These are phyloP conservation scores for Chlamydomonas reinhardtii DNA, from an alignment of 163 green algal species.

Conservation along the genomic window DNA sequence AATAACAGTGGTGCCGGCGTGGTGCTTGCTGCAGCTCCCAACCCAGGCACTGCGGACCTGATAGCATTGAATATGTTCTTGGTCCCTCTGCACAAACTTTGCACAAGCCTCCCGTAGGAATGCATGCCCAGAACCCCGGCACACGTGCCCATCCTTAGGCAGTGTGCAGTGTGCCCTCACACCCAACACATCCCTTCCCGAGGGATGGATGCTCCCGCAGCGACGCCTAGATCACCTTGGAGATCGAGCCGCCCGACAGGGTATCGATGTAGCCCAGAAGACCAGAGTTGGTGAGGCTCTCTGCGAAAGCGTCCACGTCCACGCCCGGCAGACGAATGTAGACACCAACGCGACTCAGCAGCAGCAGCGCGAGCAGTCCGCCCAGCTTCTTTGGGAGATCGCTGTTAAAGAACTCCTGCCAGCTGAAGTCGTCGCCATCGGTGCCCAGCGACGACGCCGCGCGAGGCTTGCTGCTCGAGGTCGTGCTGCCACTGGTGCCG, in stretches of 20 bases:
- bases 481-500: background rate
- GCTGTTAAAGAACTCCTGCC: constrained; percentile 77
- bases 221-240: constrained; percentile 67
- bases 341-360: constrained; percentile 91
- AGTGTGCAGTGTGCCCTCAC: background rate
- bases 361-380: constrained; percentile 84
- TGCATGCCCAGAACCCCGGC: too few species aligned
- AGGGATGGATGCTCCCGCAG: too few species aligned
- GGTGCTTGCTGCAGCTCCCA: too few species aligned
- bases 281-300: constrained; percentile 77
- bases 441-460: constrained; percentile 35
- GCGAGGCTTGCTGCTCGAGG: background rate
- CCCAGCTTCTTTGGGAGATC: constrained; percentile 86
- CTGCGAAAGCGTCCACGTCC: constrained; percentile 90
- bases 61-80: too few species aligned
- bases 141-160: too few species aligned
- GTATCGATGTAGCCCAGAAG: constrained; percentile 96
- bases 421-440: constrained; percentile 70
- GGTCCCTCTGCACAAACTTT: too few species aligned
- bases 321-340: constrained; percentile 96
- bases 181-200: background rate
- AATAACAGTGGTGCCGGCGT: too few species aligned
- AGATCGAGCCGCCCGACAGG: constrained; percentile 92
- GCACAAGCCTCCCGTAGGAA: too few species aligned
- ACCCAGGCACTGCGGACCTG: too few species aligned